Evolutionary conservation across 495 filamentous ascomycete genomes (phyloP).

Genomic region (Astrothelium macrocarpum): DNA sequence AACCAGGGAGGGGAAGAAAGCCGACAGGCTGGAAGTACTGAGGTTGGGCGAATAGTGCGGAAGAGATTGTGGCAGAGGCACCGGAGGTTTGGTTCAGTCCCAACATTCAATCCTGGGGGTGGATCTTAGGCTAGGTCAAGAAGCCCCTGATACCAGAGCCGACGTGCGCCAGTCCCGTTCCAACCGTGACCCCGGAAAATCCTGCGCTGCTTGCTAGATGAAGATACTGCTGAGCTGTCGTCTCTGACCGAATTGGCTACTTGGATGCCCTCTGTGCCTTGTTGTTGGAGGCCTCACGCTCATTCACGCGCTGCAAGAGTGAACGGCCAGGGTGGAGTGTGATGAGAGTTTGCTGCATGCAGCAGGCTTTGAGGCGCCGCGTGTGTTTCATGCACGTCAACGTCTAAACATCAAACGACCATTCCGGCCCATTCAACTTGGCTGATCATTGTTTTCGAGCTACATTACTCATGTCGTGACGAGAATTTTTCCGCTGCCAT

Average conservation of each 20-base stretch:
- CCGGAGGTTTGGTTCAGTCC: background rate
- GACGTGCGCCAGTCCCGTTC: background rate
- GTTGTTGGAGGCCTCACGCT: too few species aligned
- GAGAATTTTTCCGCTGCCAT: too few species aligned
- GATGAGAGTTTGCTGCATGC: background rate
- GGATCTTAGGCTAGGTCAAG: background rate
- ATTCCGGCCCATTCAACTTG: background rate
- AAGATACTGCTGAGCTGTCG: too few species aligned
- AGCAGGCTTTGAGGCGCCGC: background rate
- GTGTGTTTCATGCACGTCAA: slow-evolving; percentile 3
- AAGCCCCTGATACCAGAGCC: background rate
- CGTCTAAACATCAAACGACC: slow-evolving; percentile 3
- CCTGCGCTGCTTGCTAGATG: background rate
- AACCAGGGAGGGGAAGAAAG: background rate
- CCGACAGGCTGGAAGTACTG: background rate
- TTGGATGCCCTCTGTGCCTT: too few species aligned
- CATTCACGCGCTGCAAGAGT: too few species aligned
- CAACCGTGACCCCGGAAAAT: background rate
- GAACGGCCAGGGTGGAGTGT: too few species aligned
- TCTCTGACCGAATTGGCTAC: too few species aligned
- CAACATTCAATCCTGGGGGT: background rate
- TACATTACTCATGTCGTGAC: too few species aligned
- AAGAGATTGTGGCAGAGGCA: background rate
- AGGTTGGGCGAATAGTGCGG: background rate
- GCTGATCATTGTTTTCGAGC: too few species aligned